Percentiles rank a stretch among this genome's conserved stretches.
Evolutionary conservation across 495 filamentous ascomycete species (phyloP).

Genomic region (Trypethelium eluteriae): DNA sequence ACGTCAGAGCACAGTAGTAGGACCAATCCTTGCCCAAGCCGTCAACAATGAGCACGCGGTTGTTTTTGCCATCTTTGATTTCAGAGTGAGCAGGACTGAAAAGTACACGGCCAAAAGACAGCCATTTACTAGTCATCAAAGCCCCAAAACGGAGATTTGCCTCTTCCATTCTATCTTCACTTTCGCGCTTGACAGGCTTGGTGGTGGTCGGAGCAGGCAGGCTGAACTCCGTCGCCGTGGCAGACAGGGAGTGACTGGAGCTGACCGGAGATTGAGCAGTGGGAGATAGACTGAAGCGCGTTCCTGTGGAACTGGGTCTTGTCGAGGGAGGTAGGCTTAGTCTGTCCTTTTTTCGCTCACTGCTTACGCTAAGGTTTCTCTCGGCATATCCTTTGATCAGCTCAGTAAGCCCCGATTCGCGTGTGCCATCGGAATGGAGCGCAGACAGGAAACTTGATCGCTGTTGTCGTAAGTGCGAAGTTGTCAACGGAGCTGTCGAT

Average conservation of each 20-base stretch:
- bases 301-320: constrained; percentile 37
- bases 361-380: constrained; percentile 36
- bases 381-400: constrained; percentile 47
- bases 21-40: constrained; percentile 94
- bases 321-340: constrained; percentile 37
- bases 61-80: constrained; percentile 48
- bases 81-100: constrained; percentile 87
- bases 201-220: constrained; percentile 2
- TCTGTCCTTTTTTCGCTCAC: constrained; percentile 34
- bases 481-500: constrained; percentile 15
- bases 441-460: constrained; percentile 27
- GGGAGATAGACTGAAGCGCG: constrained; percentile 26
- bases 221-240: constrained; percentile 16
- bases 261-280: constrained; percentile 20
- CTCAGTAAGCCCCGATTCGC: constrained; percentile 37
- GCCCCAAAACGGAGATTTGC: constrained; percentile 79
- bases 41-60: constrained; percentile 77
- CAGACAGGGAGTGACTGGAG: not conserved
- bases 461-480: constrained; percentile 22
- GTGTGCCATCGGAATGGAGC: constrained; percentile 22
- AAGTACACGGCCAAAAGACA: constrained; percentile 89
- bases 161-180: constrained; percentile 57
- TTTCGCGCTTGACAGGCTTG: constrained; percentile 32
- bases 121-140: constrained; percentile 73
- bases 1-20: constrained; percentile 90